A percentile compares a stretch with the other conserved stretches of the same genome.
These are phyloP conservation scores for Macroventuria anomochaeta DNA, from an alignment of 2,329 filamentous ascomycete genomes.

Conservation along the genomic window DNA sequence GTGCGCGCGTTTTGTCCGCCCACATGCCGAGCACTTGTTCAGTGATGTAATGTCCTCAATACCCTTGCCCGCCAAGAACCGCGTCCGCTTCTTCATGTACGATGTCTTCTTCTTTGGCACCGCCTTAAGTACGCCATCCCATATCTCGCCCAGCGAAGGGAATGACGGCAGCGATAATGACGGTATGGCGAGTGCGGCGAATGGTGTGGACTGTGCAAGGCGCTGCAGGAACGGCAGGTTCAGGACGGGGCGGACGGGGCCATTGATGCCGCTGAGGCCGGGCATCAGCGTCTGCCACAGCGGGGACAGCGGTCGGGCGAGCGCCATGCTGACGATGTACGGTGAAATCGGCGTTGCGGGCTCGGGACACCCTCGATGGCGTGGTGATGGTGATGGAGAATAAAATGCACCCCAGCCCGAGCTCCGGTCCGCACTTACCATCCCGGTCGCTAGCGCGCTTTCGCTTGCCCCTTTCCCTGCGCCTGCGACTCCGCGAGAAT, in stretches of 20 bases:
- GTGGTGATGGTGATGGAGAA: constrained; percentile 38
- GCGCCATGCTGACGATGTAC: constrained; percentile 37
- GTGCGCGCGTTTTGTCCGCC: constrained; percentile 86
- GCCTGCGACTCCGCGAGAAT: constrained; percentile 47
- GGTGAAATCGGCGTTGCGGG: constrained; percentile 9
- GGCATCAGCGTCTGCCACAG: constrained; percentile 63
- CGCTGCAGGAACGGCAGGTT: constrained; percentile 53
- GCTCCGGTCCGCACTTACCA: constrained; percentile 37
- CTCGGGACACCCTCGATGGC: constrained; percentile 16
- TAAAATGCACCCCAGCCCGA: constrained; percentile 36
- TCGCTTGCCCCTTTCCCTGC: constrained; percentile 52
- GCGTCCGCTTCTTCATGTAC: constrained; percentile 90
- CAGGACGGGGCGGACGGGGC: constrained; percentile 49
- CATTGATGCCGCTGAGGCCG: constrained; percentile 51
- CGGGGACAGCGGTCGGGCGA: constrained; percentile 52
- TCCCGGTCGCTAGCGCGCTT: constrained; percentile 37
- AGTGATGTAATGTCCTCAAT: constrained; percentile 87
- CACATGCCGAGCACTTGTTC: constrained; percentile 89
- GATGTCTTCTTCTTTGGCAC: constrained; percentile 99
- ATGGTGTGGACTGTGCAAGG: constrained; percentile 66
- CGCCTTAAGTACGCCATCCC: constrained; percentile 89
- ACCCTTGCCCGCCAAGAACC: constrained; percentile 94
- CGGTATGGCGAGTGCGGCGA: constrained; percentile 53
- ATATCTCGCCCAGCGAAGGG: constrained; percentile 74
- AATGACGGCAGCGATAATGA: constrained; percentile 55